Conservation (phyloP, 2,329 filamentous ascomycete genomes). For the Dendryphion nanum region DNA sequence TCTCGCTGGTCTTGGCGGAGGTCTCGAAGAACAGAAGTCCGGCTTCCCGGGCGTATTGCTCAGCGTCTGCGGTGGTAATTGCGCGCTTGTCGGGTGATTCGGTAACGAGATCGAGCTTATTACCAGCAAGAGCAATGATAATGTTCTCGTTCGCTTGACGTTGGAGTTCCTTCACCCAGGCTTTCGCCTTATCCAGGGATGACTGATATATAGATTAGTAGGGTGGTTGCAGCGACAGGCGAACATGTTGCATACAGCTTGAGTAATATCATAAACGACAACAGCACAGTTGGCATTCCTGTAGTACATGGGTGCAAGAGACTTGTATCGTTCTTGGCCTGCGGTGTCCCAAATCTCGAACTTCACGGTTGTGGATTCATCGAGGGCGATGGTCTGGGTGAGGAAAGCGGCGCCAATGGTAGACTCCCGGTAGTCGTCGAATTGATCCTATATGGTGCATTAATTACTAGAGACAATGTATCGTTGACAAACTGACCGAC, state of each 20-base stretch:
- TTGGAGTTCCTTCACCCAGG: slow-evolving; percentile 98
- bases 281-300: slow-evolving; percentile 98
- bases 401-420: slow-evolving; percentile 98
- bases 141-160: slow-evolving; percentile 99
- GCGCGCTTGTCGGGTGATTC: slow-evolving; percentile 96
- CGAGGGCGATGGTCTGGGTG: slow-evolving; percentile 96
- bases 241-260: slow-evolving; percentile 68
- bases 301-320: slow-evolving; percentile 98
- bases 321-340: slow-evolving; percentile 98
- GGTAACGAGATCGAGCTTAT: slow-evolving; percentile 94
- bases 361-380: slow-evolving; percentile 97
- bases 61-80: slow-evolving; percentile 82
- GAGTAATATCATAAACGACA: slow-evolving; percentile 98
- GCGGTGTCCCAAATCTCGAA: slow-evolving; percentile 96
- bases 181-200: slow-evolving; percentile 97
- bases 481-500: slow-evolving; percentile 50
- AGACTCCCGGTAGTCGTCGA: slow-evolving; percentile 96
- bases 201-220: slow-evolving; percentile 56
- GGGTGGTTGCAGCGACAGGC: slow-evolving; percentile 8
- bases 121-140: slow-evolving; percentile 95
- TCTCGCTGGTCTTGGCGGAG: slow-evolving; percentile 94
- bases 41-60: slow-evolving; percentile 91
- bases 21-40: slow-evolving; percentile 98
- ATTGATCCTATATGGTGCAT: slow-evolving; percentile 75
- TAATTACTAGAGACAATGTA: not conserved